phyloP scores from a whole-genome alignment of 2,329 filamentous ascomycete species.

The Amesomyces nigricolor region DNA sequence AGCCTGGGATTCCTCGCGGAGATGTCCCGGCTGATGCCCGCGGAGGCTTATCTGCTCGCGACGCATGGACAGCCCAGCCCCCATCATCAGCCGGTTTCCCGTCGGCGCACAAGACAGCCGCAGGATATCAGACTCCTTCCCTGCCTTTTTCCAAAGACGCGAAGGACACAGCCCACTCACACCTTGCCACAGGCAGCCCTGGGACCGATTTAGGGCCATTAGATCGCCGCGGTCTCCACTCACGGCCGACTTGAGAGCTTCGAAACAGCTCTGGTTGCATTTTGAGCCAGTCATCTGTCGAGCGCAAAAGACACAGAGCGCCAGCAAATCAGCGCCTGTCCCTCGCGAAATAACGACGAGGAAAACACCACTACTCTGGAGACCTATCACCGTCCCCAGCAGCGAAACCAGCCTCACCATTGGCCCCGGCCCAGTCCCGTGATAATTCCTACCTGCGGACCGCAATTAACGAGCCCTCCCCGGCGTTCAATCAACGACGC shows the following conservation, averaged over 20 bases:
- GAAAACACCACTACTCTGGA: conserved; percentile 33
- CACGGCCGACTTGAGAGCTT: neutral
- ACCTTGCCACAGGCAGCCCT: conserved; percentile 20
- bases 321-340: conserved; percentile 47
- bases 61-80: conserved; percentile 18
- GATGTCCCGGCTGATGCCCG: neutral
- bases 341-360: conserved; percentile 34
- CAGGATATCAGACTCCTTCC: conserved; percentile 10
- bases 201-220: conserved; percentile 12
- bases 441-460: conserved; percentile 44
- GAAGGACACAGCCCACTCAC: conserved; percentile 20
- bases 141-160: conserved; percentile 10
- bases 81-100: conserved; percentile 1
- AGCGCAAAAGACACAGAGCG: conserved; percentile 26
- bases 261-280: conserved; percentile 17
- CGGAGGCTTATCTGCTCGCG: neutral
- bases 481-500: conserved; percentile 31
- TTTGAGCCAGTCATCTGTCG: conserved; percentile 29
- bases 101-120: conserved; percentile 7
- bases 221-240: conserved; percentile 20
- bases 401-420: conserved; percentile 39
- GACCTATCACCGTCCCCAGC: conserved; percentile 49
- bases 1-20: neutral
- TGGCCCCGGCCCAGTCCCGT: conserved; percentile 48
- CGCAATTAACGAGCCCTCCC: conserved; percentile 31